Conservation (phyloP, 805 yeast genomes). For the Pichia ethanolica region DNA sequence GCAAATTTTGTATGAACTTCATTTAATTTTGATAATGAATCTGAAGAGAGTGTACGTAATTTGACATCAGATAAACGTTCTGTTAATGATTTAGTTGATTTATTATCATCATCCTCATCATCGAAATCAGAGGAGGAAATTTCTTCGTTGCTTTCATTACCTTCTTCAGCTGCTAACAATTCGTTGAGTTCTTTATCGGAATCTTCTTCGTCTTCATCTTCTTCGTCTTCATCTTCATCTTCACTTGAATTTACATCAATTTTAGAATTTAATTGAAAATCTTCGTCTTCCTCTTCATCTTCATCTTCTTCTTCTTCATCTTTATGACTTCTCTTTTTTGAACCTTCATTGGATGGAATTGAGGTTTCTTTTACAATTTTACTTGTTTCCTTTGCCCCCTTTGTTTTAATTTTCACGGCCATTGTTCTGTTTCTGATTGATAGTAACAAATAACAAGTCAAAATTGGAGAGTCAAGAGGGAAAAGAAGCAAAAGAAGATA, state of each 20-base stretch:
- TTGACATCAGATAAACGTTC: slow-evolving; percentile 49
- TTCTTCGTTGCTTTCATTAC: slow-evolving; percentile 33
- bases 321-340: slow-evolving; percentile 17
- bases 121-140: slow-evolving; percentile 28
- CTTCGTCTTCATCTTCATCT: slow-evolving; percentile 30
- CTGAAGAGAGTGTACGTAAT: slow-evolving; percentile 42
- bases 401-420: neutral
- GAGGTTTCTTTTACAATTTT: neutral
- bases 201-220: slow-evolving; percentile 9
- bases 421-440: neutral
- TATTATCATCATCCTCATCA: slow-evolving; percentile 36
- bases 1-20: slow-evolving; percentile 45
- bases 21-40: slow-evolving; percentile 25
- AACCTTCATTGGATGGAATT: slow-evolving; percentile 13
- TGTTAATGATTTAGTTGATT: slow-evolving; percentile 36
- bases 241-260: slow-evolving; percentile 38
- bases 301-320: slow-evolving; percentile 15
- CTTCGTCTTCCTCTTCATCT: slow-evolving; percentile 11
- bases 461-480: too few relatives aligned
- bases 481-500: too few relatives aligned
- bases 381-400: neutral
- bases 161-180: slow-evolving; percentile 18
- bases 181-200: slow-evolving; percentile 14
- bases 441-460: too few relatives aligned
- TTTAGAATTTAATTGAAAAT: slow-evolving; percentile 28